Base-by-base conservation (phyloP, 441 rosid genomes). In the Corymbia citriodora region DNA sequence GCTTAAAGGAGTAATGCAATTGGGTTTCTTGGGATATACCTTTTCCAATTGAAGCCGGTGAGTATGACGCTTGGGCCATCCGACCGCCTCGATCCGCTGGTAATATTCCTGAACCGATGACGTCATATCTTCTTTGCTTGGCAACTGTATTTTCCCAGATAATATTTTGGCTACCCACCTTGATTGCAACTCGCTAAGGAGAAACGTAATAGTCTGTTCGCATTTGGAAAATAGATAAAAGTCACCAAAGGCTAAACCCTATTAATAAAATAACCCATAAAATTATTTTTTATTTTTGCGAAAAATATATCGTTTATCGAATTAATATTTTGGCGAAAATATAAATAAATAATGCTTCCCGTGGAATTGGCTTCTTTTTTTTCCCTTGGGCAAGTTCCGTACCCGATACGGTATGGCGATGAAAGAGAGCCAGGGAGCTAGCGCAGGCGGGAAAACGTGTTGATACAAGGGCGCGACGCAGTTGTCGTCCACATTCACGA, bases 401-500 rank as follows among this genome's bases (percentile, higher is more conserved):
- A 81, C 90, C 87, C 61, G 61, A 57, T 25, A 81, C 10, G 90
- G 90, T 55, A 89, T 10, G 49, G 29, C 90, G 25, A 89, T 68
- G 29, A 89, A 89, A 55, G 90, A 89, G 50, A 89, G 31, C 54
- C 79, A 33, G 1, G 88, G 88, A n/a, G 90, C 88, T 57, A 89
- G 85, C 29, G 33, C 31, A 4, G 79, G 88, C 7, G 90, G 79
- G 49, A 89, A 89, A n/a, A 81, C 55, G 15, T 82, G 79, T 15
- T 89, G n/a, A 65, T 89, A 89, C 10, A 89, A 55, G 25, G 90
- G 90, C 53, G 55, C 79, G 14, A 89, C 79, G 31, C 88, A 31
- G 29, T 81, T 57, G 29, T 82, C 79, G 5, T 89, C 90, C 50
- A 89, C 79, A 27, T 27, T 89, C 55, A 89, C 88, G 8, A 57